A percentile compares a stretch with the other conserved stretches of the same genome.
Evolutionary conservation across 106 monocot species (phyloP).

Genomic region (Platanthera guangdongensis): DNA sequence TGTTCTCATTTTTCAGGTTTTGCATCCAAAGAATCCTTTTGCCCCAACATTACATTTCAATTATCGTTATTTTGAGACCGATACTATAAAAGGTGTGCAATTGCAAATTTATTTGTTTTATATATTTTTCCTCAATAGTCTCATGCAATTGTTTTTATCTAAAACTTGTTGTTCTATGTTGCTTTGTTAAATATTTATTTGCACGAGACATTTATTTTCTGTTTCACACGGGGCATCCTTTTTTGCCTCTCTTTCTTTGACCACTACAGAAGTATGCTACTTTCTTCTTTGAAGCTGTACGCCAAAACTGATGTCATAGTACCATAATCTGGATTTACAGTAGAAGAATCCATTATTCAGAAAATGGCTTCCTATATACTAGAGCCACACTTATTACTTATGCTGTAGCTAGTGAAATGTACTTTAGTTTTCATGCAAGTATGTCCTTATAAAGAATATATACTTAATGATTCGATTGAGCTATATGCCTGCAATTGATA

Average conservation of each 20-base stretch:
- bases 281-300: neutral
- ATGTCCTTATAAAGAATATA: too few species aligned
- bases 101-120: constrained; percentile 3
- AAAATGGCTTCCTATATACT: neutral
- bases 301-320: neutral
- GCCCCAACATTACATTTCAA: constrained; percentile 96
- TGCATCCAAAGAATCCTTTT: constrained; percentile 98
- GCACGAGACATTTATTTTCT: neutral
- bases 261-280: neutral
- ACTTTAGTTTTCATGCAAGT: too few species aligned
- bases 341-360: neutral
- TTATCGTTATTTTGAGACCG: constrained; percentile 86
- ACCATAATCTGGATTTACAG: neutral
- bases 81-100: constrained; percentile 77
- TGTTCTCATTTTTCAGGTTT: constrained; percentile 43
- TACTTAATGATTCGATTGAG: too few species aligned
- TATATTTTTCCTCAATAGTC: neutral
- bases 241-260: neutral
- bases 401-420: neutral
- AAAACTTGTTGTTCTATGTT: neutral
- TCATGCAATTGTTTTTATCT: neutral
- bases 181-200: neutral
- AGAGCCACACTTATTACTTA: neutral
- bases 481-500: too few species aligned
- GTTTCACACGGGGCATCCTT: neutral